Evolutionary conservation across 2,329 filamentous ascomycete genomes (phyloP).

Genomic region (Aspergillus eucalypticola): DNA sequence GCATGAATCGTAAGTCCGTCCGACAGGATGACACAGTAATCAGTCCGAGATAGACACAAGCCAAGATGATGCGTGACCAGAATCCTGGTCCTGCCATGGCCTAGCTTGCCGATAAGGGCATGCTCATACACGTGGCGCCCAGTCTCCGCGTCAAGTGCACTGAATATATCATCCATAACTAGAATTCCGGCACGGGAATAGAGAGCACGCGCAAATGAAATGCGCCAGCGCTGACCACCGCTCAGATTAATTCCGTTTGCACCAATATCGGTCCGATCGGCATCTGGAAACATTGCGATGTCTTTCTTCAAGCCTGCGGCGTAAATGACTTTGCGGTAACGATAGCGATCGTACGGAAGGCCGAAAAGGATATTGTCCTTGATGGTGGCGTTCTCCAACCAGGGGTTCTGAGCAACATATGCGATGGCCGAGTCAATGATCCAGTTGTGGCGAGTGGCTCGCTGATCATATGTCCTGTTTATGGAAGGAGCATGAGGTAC

Average conservation of each 20-base stretch:
- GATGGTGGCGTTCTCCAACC: constrained; percentile 81
- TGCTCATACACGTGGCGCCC: constrained; percentile 77
- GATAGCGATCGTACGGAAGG: constrained; percentile 65
- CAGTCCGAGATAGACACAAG: constrained; percentile 68
- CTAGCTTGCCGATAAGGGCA: constrained; percentile 70
- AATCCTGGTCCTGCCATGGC: constrained; percentile 69
- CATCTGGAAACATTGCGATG: constrained; percentile 72
- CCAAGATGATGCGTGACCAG: constrained; percentile 79
- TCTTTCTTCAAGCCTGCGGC: constrained; percentile 76
- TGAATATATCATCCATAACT: constrained; percentile 81
- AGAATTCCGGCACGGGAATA: constrained; percentile 77
- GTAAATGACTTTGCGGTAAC: constrained; percentile 69
- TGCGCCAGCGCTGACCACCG: constrained; percentile 80
- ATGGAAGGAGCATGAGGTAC: constrained; percentile 51
- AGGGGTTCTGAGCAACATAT: constrained; percentile 77
- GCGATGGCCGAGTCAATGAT: constrained; percentile 69
- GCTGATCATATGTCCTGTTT: constrained; percentile 62
- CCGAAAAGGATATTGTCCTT: constrained; percentile 78
- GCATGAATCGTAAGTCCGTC: constrained; percentile 66
- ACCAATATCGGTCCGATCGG: constrained; percentile 78
- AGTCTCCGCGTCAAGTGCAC: constrained; percentile 76
- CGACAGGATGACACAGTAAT: constrained; percentile 72
- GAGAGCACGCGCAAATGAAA: constrained; percentile 75
- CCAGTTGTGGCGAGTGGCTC: constrained; percentile 66
- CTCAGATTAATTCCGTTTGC: constrained; percentile 82